phyloP scores from a whole-genome alignment of 2,329 filamentous ascomycete species.

The Annulohypoxylon truncatum region DNA sequence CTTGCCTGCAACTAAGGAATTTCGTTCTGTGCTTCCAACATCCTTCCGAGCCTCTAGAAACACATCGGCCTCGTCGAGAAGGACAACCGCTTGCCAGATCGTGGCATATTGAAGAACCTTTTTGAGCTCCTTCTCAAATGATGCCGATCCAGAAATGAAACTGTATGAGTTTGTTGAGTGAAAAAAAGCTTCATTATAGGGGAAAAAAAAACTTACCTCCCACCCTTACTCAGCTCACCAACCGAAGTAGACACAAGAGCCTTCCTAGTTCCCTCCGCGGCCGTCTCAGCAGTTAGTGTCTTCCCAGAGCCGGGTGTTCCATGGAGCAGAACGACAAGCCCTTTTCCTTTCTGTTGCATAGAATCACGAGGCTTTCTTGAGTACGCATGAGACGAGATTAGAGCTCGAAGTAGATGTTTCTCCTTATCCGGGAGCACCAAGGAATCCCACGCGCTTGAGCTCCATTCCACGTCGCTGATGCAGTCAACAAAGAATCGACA shows the following conservation, averaged over 20 bases:
- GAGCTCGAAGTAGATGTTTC: constrained; percentile 45
- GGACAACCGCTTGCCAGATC: constrained; percentile 48
- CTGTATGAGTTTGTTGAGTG: constrained; percentile 19
- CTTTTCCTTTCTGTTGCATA: constrained; percentile 52
- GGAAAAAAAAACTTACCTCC: constrained; percentile 26
- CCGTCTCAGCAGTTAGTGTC: constrained; percentile 54
- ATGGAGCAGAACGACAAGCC: constrained; percentile 53
- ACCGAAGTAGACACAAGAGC: constrained; percentile 44
- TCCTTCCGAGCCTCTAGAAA: constrained; percentile 44
- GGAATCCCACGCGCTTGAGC: constrained; percentile 42
- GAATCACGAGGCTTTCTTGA: constrained; percentile 43
- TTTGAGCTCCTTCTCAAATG: constrained; percentile 46
- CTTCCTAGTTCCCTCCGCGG: constrained; percentile 45
- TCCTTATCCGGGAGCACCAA: constrained; percentile 45
- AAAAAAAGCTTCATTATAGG: background rate
- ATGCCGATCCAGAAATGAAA: constrained; percentile 26
- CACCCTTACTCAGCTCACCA: constrained; percentile 42
- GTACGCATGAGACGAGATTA: constrained; percentile 47
- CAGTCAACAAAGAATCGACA: constrained; percentile 44
- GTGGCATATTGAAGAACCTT: constrained; percentile 46
- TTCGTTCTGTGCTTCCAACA: constrained; percentile 37
- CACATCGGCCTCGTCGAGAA: constrained; percentile 51
- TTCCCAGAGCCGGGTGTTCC: constrained; percentile 54
- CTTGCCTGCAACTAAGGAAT: constrained; percentile 45
- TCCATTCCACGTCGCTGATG: constrained; percentile 44